Evolutionary conservation across 164 flowering plant species (phyloP), one percentile per base, ranked within the genome.

Genomic region (Amborella trichopoda): DNA sequence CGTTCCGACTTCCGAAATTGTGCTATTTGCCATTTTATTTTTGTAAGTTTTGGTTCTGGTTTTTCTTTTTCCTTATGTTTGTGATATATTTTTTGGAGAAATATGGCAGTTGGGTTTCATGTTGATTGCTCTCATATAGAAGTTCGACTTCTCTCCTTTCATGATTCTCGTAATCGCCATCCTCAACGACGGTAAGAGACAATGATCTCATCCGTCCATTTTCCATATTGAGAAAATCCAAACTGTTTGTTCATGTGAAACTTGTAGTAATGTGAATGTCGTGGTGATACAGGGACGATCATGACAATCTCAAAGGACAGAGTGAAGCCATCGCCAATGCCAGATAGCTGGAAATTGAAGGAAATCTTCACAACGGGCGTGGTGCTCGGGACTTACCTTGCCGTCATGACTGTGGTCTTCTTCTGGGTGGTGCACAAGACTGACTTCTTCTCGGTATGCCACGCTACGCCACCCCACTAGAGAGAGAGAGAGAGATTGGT

Each of bases 291-390:
- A 78, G 86, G 82, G 46, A 80, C 83, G 3, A 80, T 80, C 40
- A 80, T 80, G 87, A 80, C 87, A 19, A 77, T 80, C 46, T 80
- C 83, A 38, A 80, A 77, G 65, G 83, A 80, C 52, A 72, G 80
- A 53, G 83, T 80, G 28, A 74, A 72, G 61, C 87, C 87, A n/a
- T 79, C 87, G 43, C 80, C 76, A 26, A 0, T 60, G 23, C 83
- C 87, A 14, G 83, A 77, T 54, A 68, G 78, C 50, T 80, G 87
- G 87, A 80, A 72, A 58, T 78, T 80, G 6, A 57, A 54, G 40
- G 87, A 80, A 52, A 80, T 76, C 23, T 80, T 80, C 62, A 68
- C 81, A 23, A 77, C 83, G 19, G 87, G 87, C 6, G 34, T 72
- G 38, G 66, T 74, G 43, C 55, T 80, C 37, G 87, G 83, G 4